phyloP scores from a whole-genome alignment of 2,329 filamentous ascomycete species.

The Leptographium galeiforme region DNA sequence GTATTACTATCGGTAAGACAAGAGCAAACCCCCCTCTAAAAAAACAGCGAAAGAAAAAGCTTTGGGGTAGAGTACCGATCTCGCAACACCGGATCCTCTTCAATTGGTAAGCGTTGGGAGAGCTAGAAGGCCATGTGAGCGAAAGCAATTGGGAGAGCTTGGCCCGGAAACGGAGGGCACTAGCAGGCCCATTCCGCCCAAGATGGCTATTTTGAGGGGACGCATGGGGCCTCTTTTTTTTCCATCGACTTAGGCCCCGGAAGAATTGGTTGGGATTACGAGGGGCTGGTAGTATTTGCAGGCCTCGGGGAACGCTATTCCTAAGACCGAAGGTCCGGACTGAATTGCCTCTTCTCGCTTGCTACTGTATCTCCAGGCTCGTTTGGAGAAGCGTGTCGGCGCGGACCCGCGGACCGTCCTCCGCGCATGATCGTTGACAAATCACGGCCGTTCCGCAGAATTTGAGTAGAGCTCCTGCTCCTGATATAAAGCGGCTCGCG shows the following conservation, averaged over 20 bases:
- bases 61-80: neutral
- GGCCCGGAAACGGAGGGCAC: neutral
- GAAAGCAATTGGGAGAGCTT: neutral
- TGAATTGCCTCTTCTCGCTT: neutral
- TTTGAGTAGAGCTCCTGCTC: too few species aligned
- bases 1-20: neutral
- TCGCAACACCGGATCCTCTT: neutral
- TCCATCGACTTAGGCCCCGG: neutral
- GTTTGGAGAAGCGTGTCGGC: neutral
- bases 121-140: neutral
- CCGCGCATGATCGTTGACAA: too few species aligned
- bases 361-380: neutral
- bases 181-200: neutral
- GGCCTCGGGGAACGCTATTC: neutral
- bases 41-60: neutral
- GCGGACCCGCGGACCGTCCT: too few species aligned
- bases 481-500: too few species aligned
- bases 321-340: neutral
- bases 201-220: neutral
- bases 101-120: conserved; percentile 1
- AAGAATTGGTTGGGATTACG: neutral
- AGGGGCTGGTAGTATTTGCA: neutral
- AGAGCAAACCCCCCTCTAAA: neutral
- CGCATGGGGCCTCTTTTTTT: neutral
- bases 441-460: too few species aligned